Percentiles rank a stretch among this genome's conserved stretches.
Evolutionary conservation across 176 grass and related monocot genomes (phyloP).

Genomic region (Triticum turgidum): DNA sequence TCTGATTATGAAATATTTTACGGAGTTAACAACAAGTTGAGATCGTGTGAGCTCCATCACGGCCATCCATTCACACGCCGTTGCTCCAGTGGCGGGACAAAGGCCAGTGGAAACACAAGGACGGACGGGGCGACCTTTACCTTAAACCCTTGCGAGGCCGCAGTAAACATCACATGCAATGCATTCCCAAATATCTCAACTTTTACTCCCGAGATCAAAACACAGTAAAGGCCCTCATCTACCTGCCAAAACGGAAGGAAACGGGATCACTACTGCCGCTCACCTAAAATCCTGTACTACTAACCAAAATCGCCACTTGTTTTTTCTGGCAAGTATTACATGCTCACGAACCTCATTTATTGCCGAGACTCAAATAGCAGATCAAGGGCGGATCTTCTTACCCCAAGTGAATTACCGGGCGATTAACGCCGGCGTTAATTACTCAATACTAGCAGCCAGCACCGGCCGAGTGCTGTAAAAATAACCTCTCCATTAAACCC

Average conservation of each 20-base stretch:
- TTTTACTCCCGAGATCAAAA: not conserved
- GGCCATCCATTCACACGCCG: not conserved
- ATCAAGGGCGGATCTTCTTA: not conserved
- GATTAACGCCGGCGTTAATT: constrained; percentile 21
- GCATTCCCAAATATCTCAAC: constrained; percentile 19
- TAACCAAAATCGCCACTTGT: not conserved
- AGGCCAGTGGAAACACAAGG: not conserved
- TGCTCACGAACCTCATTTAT: not conserved
- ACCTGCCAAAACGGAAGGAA: not conserved
- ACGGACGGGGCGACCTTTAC: not conserved
- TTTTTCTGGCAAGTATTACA: too few relatives aligned
- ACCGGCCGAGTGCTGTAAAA: not conserved
- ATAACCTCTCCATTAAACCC: not conserved
- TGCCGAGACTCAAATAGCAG: not conserved
- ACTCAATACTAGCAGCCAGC: constrained; percentile 13
- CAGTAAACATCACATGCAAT: not conserved
- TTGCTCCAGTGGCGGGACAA: not conserved
- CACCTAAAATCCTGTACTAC: not conserved
- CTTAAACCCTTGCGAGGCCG: not conserved
- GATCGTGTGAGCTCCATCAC: not conserved
- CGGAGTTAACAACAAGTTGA: not conserved
- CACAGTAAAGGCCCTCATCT: not conserved
- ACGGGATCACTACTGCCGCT: not conserved
- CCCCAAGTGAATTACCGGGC: not conserved
- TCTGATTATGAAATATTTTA: not conserved